These are phyloP conservation scores for Talaromyces verruculosus DNA, from an alignment of 2,329 filamentous ascomycete genomes.

Conservation along the genomic window DNA sequence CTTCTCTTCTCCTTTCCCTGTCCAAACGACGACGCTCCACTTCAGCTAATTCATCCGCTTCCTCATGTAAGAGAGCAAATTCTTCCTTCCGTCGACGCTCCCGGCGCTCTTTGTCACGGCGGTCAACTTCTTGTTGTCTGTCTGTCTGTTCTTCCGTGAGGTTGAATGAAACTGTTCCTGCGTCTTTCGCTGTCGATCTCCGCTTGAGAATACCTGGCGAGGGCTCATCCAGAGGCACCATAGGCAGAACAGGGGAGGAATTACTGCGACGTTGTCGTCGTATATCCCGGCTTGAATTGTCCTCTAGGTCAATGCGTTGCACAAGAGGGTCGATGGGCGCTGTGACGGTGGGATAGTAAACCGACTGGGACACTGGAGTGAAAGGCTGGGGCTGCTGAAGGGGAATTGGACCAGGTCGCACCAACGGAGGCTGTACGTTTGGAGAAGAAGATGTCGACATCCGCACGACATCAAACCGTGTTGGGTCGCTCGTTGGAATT, in stretches of 20 bases:
- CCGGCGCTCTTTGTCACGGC: slow-evolving; percentile 17
- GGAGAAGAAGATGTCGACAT: slow-evolving; percentile 29
- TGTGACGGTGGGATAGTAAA: slow-evolving; percentile 56
- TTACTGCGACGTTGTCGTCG: slow-evolving; percentile 43
- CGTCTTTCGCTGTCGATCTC: slow-evolving; percentile 37
- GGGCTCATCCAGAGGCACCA: slow-evolving; percentile 29
- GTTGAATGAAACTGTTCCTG: slow-evolving; percentile 55
- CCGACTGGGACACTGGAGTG: slow-evolving; percentile 66
- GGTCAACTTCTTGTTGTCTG: slow-evolving; percentile 44
- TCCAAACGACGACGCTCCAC: slow-evolving; percentile 20
- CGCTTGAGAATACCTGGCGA: slow-evolving; percentile 32
- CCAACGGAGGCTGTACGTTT: slow-evolving; percentile 30
- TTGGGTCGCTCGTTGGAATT: slow-evolving; percentile 65
- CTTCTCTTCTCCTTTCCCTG: slow-evolving; percentile 18
- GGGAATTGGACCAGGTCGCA: slow-evolving; percentile 61
- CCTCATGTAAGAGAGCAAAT: slow-evolving; percentile 22
- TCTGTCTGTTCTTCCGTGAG: slow-evolving; percentile 57
- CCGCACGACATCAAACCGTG: slow-evolving; percentile 57
- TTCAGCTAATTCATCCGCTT: slow-evolving; percentile 22
- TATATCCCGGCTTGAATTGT: slow-evolving; percentile 3
- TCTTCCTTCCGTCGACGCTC: slow-evolving; percentile 21
- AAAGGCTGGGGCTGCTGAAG: slow-evolving; percentile 86
- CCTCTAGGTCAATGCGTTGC: slow-evolving; percentile 4
- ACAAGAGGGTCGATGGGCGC: slow-evolving; percentile 42
- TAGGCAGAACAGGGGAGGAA: slow-evolving; percentile 47